Percentiles rank a stretch among this genome's conserved stretches.
These are phyloP conservation scores for Cicer pinnatifidum DNA, from an alignment of 306 rosid species.

Conservation along the genomic window DNA sequence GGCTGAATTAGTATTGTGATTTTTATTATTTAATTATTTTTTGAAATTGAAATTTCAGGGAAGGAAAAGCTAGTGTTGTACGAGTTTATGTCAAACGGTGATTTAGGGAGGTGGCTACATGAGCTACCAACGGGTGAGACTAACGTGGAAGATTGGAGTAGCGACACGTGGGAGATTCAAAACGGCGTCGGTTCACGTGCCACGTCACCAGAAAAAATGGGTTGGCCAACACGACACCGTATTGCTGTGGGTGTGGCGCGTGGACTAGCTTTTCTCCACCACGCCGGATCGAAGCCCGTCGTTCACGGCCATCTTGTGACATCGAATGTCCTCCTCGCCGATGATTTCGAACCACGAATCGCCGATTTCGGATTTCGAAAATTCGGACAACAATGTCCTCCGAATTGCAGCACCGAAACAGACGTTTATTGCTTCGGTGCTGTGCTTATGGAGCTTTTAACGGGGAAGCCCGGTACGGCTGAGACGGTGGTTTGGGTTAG, in stretches of 20 bases:
- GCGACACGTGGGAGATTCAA: conserved; percentile 85
- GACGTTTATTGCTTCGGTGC: conserved; percentile 98
- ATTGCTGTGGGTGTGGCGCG: conserved; percentile 91
- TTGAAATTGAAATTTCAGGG: conserved; percentile 50
- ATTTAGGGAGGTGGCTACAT: conserved; percentile 83
- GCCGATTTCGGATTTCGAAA: conserved; percentile 75
- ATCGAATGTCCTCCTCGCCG: conserved; percentile 67
- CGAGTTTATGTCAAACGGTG: conserved; percentile 95
- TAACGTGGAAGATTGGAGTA: conserved; percentile 91
- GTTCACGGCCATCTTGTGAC: conserved; percentile 85
- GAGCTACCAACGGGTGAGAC: conserved; percentile 91
- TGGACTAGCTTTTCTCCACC: conserved; percentile 92
- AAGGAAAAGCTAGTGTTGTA: conserved; percentile 80
- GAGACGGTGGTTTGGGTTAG: conserved; percentile 89
- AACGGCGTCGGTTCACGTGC: conserved; percentile 45
- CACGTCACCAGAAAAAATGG: conserved; percentile 63
- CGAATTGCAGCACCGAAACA: conserved; percentile 52
- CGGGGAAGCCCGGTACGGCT: conserved; percentile 77
- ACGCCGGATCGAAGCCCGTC: conserved; percentile 82
- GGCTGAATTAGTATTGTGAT: neutral
- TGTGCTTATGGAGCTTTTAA: conserved; percentile 85
- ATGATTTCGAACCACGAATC: conserved; percentile 77
- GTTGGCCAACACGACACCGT: conserved; percentile 88
- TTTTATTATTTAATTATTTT: neutral
- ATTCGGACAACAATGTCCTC: conserved; percentile 37